Percentiles rank a stretch among this genome's conserved stretches.
phyloP scores from a whole-genome alignment of 768 basidiomycete genomes.

The Calocybe gangraenosa region DNA sequence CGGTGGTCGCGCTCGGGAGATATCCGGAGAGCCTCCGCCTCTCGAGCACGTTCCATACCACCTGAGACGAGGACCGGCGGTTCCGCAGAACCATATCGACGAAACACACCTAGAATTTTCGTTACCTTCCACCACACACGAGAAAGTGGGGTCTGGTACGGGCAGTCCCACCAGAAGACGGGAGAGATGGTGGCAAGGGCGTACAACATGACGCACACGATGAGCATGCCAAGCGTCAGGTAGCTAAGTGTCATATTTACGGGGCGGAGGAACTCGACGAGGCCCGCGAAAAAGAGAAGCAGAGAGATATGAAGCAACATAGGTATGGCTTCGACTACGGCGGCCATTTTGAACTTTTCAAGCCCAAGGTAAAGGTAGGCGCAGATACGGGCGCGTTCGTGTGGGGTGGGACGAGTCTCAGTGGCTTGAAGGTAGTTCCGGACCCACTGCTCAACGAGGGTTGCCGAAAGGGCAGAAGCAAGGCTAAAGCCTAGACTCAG shows the following conservation, averaged over 20 bases:
- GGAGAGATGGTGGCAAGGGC: slow-evolving; percentile 27
- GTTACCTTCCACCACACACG: slow-evolving; percentile 25
- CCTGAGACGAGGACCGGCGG: slow-evolving; percentile 10
- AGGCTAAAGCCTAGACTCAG: slow-evolving; percentile 40
- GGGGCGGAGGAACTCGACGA: slow-evolving; percentile 39
- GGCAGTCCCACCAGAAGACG: slow-evolving; percentile 27
- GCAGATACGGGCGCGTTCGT: slow-evolving; percentile 37
- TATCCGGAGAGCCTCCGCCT: slow-evolving; percentile 29
- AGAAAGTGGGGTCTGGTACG: slow-evolving; percentile 34
- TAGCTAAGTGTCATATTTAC: slow-evolving; percentile 29
- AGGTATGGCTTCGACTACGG: slow-evolving; percentile 37
- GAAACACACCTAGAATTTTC: slow-evolving; percentile 20
- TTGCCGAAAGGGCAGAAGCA: slow-evolving; percentile 36
- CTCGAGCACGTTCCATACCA: slow-evolving; percentile 27
- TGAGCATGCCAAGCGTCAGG: slow-evolving; percentile 25
- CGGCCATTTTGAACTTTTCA: slow-evolving; percentile 31
- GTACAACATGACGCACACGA: slow-evolving; percentile 27
- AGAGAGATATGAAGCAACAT: slow-evolving; percentile 45
- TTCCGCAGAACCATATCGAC: slow-evolving; percentile 14
- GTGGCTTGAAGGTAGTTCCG: slow-evolving; percentile 34
- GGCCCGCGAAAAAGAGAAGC: slow-evolving; percentile 46
- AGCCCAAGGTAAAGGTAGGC: slow-evolving; percentile 37
- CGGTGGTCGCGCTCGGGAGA: slow-evolving; percentile 31
- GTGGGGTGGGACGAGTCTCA: slow-evolving; percentile 26
- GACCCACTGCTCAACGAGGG: slow-evolving; percentile 47